Base-by-base conservation (phyloP, 106 monocot genomes). In the Acorus gramineus region DNA sequence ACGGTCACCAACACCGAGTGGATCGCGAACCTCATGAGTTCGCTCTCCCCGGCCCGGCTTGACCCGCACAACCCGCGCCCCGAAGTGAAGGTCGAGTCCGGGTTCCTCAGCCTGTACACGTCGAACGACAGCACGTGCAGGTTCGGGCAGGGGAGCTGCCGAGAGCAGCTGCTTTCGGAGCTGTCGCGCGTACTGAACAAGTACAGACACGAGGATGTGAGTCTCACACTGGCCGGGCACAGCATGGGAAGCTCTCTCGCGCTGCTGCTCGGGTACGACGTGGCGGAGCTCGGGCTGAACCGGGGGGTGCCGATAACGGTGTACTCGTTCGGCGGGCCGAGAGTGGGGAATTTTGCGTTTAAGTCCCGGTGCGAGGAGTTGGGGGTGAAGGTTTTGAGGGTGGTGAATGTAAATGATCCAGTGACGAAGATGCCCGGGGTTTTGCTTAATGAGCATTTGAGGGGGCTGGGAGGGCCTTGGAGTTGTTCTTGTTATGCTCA, bases 171-270 rank as follows among this genome's bases (percentile, higher is more conserved):
- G 2, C 79, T 84, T 13, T 60, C 59, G 5, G 85, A 81, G 77
- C 5, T 81, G 7, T 65, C 78, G 0, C 62, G 74, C 8, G 43
- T 85, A 4, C 9, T 78, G 7, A 68, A 60, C 55, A 67, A 52
- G 13, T 68, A 81, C 43, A 74, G 65, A 6, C 49, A 54, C 13
- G 82, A 82, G 50, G 78, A 76, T 14, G 0, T 76, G 45, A 76
- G 86, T 66, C 65, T 86, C 50, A 86, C 86, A 2, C 45, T 86
- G 51, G 82, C 71, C 0, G 86, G 86, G 4, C 86, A 86, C 73
- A 86, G 86, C 82, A 82, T 86, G 82, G 86, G 86, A 1, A 82
- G 82, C 65, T 77, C 86, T 0, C 57, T 86, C 1, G 86, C 86
- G 5, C 44, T 82, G 7, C 66, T 86, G 1, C 69, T 80, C 2